Percentiles rank a stretch among this genome's conserved stretches.
Evolutionary conservation across 169 alveolate species (phyloP).

Genomic region (Fabrea salina): DNA sequence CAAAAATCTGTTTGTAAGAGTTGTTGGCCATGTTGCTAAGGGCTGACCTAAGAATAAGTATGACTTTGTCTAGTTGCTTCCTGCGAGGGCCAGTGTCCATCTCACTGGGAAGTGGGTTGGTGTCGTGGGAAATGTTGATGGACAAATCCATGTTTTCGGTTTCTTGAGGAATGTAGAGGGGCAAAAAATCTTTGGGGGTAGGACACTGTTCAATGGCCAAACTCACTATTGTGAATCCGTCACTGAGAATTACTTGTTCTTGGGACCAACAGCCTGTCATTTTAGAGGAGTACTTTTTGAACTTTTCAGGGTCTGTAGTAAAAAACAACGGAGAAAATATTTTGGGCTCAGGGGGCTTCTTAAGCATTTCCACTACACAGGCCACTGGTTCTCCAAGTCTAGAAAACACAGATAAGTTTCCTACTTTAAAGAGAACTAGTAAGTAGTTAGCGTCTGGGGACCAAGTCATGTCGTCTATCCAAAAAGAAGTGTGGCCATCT

Average conservation of each 20-base stretch:
- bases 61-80: background rate
- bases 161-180: background rate
- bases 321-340: slow-evolving; percentile 7
- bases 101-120: slow-evolving; percentile 30
- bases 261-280: background rate
- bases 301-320: slow-evolving; percentile 1
- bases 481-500: slow-evolving; percentile 24
- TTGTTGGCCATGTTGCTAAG: background rate
- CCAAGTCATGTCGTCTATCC: slow-evolving; percentile 23
- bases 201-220: background rate
- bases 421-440: background rate
- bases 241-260: slow-evolving; percentile 1
- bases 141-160: background rate
- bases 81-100: slow-evolving; percentile 18
- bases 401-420: slow-evolving; percentile 8
- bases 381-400: slow-evolving; percentile 24
- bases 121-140: slow-evolving; percentile 17
- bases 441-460: background rate
- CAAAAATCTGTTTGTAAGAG: background rate
- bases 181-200: background rate
- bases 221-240: background rate
- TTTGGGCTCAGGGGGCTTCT: background rate
- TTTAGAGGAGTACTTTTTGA: background rate
- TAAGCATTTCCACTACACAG: background rate
- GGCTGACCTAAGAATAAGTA: background rate